Percentiles rank a stretch among this genome's conserved stretches.
Evolutionary conservation across 768 basidiomycete genomes (phyloP).

Genomic region (Pisolithus microcarpus): DNA sequence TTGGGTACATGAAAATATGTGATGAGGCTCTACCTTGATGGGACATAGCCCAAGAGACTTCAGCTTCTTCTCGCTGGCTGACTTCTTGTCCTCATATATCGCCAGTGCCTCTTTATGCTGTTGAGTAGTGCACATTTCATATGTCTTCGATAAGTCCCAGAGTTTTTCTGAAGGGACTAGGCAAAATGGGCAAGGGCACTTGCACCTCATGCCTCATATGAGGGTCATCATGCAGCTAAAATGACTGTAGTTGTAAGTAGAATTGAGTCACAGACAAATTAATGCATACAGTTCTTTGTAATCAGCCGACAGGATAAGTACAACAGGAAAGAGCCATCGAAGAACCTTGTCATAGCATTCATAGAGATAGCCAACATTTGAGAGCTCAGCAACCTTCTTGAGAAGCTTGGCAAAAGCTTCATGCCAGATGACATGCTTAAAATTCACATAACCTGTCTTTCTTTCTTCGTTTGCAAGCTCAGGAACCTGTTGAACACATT

Average conservation of each 20-base stretch:
- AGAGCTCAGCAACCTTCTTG: constrained; percentile 12
- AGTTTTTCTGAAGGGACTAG: constrained; percentile 25
- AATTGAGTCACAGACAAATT: constrained; percentile 9
- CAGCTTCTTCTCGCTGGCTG: no score
- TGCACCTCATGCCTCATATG: constrained; percentile 23
- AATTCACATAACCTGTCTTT: constrained; percentile 21
- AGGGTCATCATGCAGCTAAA: constrained; percentile 31
- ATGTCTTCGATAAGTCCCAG: no score
- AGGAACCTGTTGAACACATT: neutral
- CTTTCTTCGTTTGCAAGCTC: constrained; percentile 19
- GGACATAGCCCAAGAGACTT: no score
- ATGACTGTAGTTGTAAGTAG: no score
- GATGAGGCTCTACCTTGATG: no score
- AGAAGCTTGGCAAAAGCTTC: constrained; percentile 24
- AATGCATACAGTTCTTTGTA: constrained; percentile 38
- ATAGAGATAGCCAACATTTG: constrained; percentile 15
- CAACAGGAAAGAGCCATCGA: constrained; percentile 27
- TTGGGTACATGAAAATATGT: no score
- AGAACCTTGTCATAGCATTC: constrained; percentile 25
- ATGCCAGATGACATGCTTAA: constrained; percentile 34
- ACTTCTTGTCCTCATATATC: no score
- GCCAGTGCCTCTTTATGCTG: no score
- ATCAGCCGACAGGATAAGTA: constrained; percentile 33
- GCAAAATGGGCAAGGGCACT: constrained; percentile 33
- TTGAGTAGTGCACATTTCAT: no score